Evolutionary conservation across 78 protist species (phyloP).

Genomic region (Dictyostelium firmibasis): DNA sequence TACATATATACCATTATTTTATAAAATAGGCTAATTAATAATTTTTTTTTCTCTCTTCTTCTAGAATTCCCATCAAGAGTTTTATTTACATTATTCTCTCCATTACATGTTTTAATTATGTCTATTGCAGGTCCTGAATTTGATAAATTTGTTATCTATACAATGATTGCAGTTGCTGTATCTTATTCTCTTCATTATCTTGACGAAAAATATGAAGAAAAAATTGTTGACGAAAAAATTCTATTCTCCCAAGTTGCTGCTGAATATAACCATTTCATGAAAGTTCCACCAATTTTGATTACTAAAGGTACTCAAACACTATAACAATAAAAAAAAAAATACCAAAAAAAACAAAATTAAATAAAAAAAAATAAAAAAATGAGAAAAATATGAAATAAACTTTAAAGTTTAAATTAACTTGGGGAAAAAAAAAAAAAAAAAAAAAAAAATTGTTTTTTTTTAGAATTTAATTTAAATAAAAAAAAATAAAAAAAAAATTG

Average conservation of each 20-base stretch:
- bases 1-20: too few relatives aligned
- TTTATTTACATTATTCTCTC: slow-evolving; percentile 49
- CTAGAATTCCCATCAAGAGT: neutral
- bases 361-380: neutral
- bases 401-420: too few relatives aligned
- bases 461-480: too few relatives aligned
- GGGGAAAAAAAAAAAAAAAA: neutral
- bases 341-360: neutral
- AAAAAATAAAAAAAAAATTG: too few relatives aligned
- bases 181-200: neutral
- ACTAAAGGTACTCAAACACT: slow-evolving; percentile 15
- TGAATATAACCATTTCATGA: slow-evolving; percentile 21
- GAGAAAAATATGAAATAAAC: too few relatives aligned
- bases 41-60: neutral
- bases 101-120: slow-evolving; percentile 10
- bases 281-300: neutral
- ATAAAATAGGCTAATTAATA: too few relatives aligned
- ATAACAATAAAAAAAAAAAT: neutral
- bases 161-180: neutral
- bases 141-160: neutral
- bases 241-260: slow-evolving; percentile 16
- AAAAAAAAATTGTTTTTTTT: too few relatives aligned
- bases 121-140: neutral
- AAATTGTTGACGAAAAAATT: slow-evolving; percentile 35
- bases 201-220: slow-evolving; percentile 8